These are phyloP conservation scores for Dactylellina haptotyla DNA, from an alignment of 2,329 filamentous ascomycete species.

Conservation along the genomic window DNA sequence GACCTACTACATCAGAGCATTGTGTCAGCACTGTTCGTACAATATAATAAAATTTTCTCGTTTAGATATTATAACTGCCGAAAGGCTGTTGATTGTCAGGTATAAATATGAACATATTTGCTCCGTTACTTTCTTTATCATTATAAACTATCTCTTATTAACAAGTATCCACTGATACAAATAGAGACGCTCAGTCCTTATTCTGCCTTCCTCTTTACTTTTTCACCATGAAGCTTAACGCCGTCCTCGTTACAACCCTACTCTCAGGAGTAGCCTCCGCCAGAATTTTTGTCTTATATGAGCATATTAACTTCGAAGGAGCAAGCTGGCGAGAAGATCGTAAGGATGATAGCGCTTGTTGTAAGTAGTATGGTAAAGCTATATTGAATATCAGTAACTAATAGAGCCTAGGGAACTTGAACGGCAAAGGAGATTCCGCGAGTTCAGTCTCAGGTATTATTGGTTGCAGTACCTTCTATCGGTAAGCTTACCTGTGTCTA, in stretches of 20 bases:
- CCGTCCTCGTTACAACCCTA: not conserved
- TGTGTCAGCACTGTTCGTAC: slow-evolving; percentile 3
- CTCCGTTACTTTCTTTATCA: not conserved
- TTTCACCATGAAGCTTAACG: not conserved
- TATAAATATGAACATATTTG: slow-evolving; percentile 1
- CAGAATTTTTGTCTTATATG: not conserved
- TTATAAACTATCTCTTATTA: not conserved
- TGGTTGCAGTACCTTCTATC: slow-evolving; percentile 5
- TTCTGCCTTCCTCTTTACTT: slow-evolving; percentile 1
- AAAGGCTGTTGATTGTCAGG: not conserved
- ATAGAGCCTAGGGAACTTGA: slow-evolving; percentile 6
- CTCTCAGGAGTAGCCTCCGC: slow-evolving; percentile 5
- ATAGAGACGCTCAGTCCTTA: not conserved
- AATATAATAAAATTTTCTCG: not conserved
- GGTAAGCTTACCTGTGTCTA: not conserved
- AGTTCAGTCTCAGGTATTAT: not conserved
- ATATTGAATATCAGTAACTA: slow-evolving; percentile 5
- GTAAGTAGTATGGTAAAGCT: not conserved
- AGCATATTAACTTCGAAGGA: slow-evolving; percentile 1
- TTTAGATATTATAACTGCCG: slow-evolving; percentile 2
- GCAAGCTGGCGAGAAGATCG: not conserved
- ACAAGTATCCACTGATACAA: not conserved
- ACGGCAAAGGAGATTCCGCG: slow-evolving; percentile 6
- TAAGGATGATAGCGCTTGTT: slow-evolving; percentile 6
- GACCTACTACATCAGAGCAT: not conserved